Conservation (phyloP, 805 yeast genomes). For the Millerozyma miso region DNA sequence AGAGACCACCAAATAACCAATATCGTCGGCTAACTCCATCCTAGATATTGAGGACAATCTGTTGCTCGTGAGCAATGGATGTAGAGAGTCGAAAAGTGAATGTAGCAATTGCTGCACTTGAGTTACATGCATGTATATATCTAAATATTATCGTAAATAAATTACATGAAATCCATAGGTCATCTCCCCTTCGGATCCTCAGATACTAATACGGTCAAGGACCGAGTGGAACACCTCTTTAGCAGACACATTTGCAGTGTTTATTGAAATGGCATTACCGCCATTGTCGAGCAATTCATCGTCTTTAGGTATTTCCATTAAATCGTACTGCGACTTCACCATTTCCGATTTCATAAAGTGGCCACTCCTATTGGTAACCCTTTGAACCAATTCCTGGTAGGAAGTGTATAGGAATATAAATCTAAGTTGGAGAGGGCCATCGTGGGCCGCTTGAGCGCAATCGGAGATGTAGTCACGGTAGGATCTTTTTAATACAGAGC, state of each 20-base stretch:
- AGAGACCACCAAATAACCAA: no score
- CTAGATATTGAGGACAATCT: no score
- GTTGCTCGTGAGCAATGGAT: no score
- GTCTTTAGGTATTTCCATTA: constrained; percentile 64
- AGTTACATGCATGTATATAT: no score
- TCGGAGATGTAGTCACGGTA: constrained; percentile 64
- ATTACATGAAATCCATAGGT: no score
- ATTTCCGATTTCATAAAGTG: constrained; percentile 88
- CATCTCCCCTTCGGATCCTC: no score
- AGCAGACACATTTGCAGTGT: constrained; percentile 29
- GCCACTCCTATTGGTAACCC: constrained; percentile 62
- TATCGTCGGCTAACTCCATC: no score
- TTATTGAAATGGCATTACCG: constrained; percentile 32
- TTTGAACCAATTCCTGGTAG: constrained; percentile 51
- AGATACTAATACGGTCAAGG: background rate
- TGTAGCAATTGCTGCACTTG: no score
- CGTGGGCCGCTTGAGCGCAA: constrained; percentile 19
- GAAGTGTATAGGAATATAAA: constrained; percentile 68
- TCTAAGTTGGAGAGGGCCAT: constrained; percentile 36
- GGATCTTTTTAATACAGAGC: constrained; percentile 75
- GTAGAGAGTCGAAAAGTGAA: no score
- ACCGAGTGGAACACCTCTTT: constrained; percentile 15
- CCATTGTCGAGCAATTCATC: constrained; percentile 34
- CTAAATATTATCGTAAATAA: no score
- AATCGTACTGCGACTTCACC: constrained; percentile 75